Conservation (phyloP, 345 rosid species). For the Linum usitatissimum region DNA sequence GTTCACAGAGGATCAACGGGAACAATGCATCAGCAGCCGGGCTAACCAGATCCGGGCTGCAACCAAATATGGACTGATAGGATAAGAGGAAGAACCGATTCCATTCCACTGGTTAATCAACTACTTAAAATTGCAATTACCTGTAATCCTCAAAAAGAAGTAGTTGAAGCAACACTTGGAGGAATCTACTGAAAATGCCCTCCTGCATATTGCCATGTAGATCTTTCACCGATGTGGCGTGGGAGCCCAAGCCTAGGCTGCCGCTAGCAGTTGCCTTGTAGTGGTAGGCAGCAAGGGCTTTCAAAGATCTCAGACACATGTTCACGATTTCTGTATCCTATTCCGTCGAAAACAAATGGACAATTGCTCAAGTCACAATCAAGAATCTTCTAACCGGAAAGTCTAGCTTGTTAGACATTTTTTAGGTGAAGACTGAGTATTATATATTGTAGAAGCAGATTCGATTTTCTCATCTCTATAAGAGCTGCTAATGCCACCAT, state of each 20-base stretch:
- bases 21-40: conserved; percentile 94
- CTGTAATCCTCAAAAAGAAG: conserved; percentile 94
- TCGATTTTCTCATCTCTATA: no score
- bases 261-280: conserved; percentile 62
- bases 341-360: conserved; percentile 4
- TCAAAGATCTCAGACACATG: conserved; percentile 83
- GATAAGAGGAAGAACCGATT: neutral
- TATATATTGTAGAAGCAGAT: no score
- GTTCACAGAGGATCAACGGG: conserved; percentile 91
- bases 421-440: neutral
- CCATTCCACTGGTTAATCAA: neutral
- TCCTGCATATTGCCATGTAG: conserved; percentile 47
- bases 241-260: conserved; percentile 56
- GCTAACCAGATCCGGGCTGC: conserved; percentile 78
- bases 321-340: conserved; percentile 79
- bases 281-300: conserved; percentile 87
- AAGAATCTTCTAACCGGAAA: neutral
- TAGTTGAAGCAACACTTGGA: conserved; percentile 57
- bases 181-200: conserved; percentile 69
- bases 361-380: conserved; percentile 8
- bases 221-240: conserved; percentile 42
- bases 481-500: no score
- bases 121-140: conserved; percentile 17
- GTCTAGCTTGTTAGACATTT: neutral
- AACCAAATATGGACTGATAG: conserved; percentile 9